Percentiles rank a stretch among this genome's conserved stretches.
phyloP scores from a whole-genome alignment of 306 rosid species.

The Acacia acuminata region DNA sequence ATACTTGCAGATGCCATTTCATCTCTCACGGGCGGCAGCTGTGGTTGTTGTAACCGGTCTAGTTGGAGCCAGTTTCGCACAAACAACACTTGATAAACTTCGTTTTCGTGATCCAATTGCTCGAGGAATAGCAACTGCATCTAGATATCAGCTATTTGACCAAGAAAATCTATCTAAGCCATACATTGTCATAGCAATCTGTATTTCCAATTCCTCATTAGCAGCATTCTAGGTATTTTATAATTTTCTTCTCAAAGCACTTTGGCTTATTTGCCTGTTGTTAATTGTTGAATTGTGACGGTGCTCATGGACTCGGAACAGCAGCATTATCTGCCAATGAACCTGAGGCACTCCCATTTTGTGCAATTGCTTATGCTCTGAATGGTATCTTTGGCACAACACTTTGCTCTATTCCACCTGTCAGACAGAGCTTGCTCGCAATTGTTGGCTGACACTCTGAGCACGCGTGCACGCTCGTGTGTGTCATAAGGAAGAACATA shows the following conservation, averaged over 20 bases:
- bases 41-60: too few species aligned
- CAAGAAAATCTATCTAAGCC: too few species aligned
- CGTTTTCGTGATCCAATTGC: too few species aligned
- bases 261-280: background rate
- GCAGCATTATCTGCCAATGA: conserved; percentile 96
- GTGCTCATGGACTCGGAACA: conserved; percentile 97
- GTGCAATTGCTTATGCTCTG: conserved; percentile 90
- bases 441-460: conserved; percentile 57
- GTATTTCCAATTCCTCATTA: background rate
- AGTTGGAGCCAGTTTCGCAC: too few species aligned
- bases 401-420: conserved; percentile 79
- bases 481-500: background rate
- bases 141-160: too few species aligned
- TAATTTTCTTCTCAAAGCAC: background rate
- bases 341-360: conserved; percentile 98
- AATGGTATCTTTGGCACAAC: conserved; percentile 92
- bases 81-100: too few species aligned
- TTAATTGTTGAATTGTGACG: conserved; percentile 36
- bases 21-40: too few species aligned
- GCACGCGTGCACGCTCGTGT: too few species aligned
- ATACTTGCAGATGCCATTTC: too few species aligned
- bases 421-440: conserved; percentile 78
- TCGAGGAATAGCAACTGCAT: too few species aligned
- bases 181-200: too few species aligned
- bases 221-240: background rate